Conservation (phyloP, 1,139 yeast genomes). For the Hyphopichia khmerensis region DNA sequence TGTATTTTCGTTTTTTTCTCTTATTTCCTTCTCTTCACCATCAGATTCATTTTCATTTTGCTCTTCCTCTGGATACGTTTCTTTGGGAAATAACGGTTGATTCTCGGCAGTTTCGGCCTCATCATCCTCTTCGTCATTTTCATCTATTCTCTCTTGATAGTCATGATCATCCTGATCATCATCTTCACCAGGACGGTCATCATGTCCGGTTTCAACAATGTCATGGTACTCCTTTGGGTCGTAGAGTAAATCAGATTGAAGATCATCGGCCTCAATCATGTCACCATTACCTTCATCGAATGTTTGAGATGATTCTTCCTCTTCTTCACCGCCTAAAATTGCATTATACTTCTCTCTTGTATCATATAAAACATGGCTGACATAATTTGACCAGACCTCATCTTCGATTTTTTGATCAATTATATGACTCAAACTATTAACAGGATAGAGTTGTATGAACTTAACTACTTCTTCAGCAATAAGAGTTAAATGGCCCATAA, state of each 20-base stretch:
- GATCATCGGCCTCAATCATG: slow-evolving; percentile 37
- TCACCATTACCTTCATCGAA: slow-evolving; percentile 57
- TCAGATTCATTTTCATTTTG: slow-evolving; percentile 9
- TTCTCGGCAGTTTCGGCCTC: slow-evolving; percentile 25
- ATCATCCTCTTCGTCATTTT: slow-evolving; percentile 38
- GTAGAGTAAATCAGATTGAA: slow-evolving; percentile 34
- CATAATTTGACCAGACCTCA: slow-evolving; percentile 80
- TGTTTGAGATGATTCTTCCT: slow-evolving; percentile 39
- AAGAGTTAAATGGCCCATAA: slow-evolving; percentile 94
- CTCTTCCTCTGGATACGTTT: no score
- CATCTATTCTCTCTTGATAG: slow-evolving; percentile 22
- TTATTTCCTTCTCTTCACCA: background rate
- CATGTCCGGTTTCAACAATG: slow-evolving; percentile 22
- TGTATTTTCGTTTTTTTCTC: background rate
- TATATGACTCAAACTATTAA: slow-evolving; percentile 56
- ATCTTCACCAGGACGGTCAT: slow-evolving; percentile 11
- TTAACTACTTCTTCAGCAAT: slow-evolving; percentile 97
- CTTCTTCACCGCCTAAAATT: slow-evolving; percentile 76
- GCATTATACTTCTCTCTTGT: slow-evolving; percentile 94
- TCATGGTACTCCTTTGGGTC: slow-evolving; percentile 38
- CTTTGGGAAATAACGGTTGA: background rate
- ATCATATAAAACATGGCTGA: slow-evolving; percentile 77
- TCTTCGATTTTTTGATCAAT: slow-evolving; percentile 61
- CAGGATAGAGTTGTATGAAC: slow-evolving; percentile 75
- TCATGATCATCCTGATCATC: slow-evolving; percentile 14